A percentile compares a stretch with the other conserved stretches of the same genome.
These are phyloP conservation scores for Lichtheimia hyalospora DNA, from an alignment of 371 early-diverging fungal genomes.

Conservation along the genomic window DNA sequence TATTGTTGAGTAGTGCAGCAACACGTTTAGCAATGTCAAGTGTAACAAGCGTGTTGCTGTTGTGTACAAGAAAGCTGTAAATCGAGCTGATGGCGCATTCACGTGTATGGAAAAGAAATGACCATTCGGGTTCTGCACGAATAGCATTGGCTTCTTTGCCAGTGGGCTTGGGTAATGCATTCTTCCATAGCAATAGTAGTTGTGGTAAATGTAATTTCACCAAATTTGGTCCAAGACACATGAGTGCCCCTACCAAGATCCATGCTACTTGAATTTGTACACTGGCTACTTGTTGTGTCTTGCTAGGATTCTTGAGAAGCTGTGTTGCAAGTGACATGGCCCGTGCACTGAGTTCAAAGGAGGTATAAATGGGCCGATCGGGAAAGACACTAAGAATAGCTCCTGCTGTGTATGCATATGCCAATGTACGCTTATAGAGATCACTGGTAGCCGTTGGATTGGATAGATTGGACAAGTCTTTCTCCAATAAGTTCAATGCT, in stretches of 20 bases:
- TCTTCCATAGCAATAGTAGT: constrained; percentile 72
- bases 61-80: constrained; percentile 72
- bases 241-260: constrained; percentile 76
- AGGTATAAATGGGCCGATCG: constrained; percentile 66
- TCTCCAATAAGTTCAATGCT: constrained; percentile 58
- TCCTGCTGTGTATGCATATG: constrained; percentile 67
- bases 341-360: constrained; percentile 73
- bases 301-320: constrained; percentile 63
- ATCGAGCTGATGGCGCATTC: constrained; percentile 76
- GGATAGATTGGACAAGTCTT: constrained; percentile 51
- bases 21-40: constrained; percentile 82
- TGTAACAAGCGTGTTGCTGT: constrained; percentile 64
- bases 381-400: constrained; percentile 75
- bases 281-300: constrained; percentile 60
- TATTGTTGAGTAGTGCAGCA: constrained; percentile 77
- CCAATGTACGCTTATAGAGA: constrained; percentile 56
- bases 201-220: constrained; percentile 83
- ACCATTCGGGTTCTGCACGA: constrained; percentile 70
- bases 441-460: constrained; percentile 49
- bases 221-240: constrained; percentile 81
- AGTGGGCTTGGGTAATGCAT: constrained; percentile 63
- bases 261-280: constrained; percentile 81
- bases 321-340: constrained; percentile 78
- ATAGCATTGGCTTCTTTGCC: constrained; percentile 57
- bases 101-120: constrained; percentile 62